Conservation (phyloP, 495 filamentous ascomycete genomes). For the Chaetomidium leptoderma region DNA sequence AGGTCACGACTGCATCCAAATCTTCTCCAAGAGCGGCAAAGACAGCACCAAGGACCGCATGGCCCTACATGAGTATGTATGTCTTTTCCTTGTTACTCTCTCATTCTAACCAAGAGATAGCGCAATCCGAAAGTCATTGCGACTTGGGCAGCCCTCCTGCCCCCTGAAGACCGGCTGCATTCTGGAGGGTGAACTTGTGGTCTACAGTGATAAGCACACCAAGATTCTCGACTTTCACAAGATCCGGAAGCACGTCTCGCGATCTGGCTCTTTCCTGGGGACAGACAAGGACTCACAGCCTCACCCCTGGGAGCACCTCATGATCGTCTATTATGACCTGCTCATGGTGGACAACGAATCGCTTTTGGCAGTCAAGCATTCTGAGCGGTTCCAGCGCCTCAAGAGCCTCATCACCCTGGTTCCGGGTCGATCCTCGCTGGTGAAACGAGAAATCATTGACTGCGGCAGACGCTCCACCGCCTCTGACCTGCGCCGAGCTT, state of each 20-base stretch:
- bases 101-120: conserved; percentile 23
- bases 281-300: conserved; percentile 66
- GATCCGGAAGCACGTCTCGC: conserved; percentile 70
- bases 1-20: conserved; percentile 54
- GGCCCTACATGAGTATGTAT: conserved; percentile 53
- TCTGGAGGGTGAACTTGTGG: conserved; percentile 76
- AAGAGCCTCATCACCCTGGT: conserved; percentile 53
- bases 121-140: conserved; percentile 52
- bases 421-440: conserved; percentile 56
- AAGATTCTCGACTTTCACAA: conserved; percentile 70
- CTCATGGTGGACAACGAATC: conserved; percentile 66
- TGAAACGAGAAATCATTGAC: conserved; percentile 58
- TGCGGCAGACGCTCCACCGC: conserved; percentile 49
- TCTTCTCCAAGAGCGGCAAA: conserved; percentile 89
- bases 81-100: neutral
- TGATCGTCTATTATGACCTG: conserved; percentile 80
- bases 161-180: conserved; percentile 61
- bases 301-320: conserved; percentile 68
- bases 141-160: conserved; percentile 53
- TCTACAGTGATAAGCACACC: conserved; percentile 61
- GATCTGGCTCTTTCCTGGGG: conserved; percentile 68
- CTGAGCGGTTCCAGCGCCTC: conserved; percentile 56
- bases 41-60: conserved; percentile 71
- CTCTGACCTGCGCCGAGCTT: conserved; percentile 53
- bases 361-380: conserved; percentile 56